Base-by-base conservation (phyloP, 2,329 filamentous ascomycete genomes). In the Emmonsiellopsis sp. region DNA sequence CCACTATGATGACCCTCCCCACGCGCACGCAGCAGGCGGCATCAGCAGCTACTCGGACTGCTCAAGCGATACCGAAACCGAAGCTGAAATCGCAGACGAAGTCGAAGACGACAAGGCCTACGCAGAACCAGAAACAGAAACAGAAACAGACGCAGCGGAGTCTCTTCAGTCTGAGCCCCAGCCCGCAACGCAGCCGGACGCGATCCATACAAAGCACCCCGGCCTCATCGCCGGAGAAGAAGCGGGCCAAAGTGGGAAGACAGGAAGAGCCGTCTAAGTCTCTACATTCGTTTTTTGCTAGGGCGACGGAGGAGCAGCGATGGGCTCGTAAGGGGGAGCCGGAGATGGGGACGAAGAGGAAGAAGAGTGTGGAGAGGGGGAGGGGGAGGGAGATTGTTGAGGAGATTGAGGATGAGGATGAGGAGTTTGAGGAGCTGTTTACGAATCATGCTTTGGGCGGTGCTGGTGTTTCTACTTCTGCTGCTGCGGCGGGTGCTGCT, bases 281-380 rank as follows among this genome's bases (percentile, higher is more conserved):
- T 1, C 56, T 76, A 11, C 67, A 72, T 42, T 66, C 57, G n/a
- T 74, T 73, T 57, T 75, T 75, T 51, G 62, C 62, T 11, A 65
- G 67, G 35, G 65, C 67, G n/a, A 68, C 62, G 16, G 66, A 71
- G 34, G 65, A 69, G 43, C 67, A 73, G 52, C 63, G 69, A 66
- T 71, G 69, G 69, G 63, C 44, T 51, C 54, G 54, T 7, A 53
- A 55, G 35, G 8, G 13, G 13, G 37, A 50, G n/a, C 35, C 3
- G 5, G 15, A 16, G 15, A 4, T 9, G 16, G 30, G 13, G 34
- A 10, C 8, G 32, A 26, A 26, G 1, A 20, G 41, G 11, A 48
- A 35, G 11, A 38, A 38, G 13, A 54, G 34, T 26, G 58, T 58
- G 51, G 58, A 58, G n/a, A 26, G 20, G 20, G 34, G 53, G 26